phyloP scores from a whole-genome alignment of 768 basidiomycete genomes.

The Tylopilus subfusipes region DNA sequence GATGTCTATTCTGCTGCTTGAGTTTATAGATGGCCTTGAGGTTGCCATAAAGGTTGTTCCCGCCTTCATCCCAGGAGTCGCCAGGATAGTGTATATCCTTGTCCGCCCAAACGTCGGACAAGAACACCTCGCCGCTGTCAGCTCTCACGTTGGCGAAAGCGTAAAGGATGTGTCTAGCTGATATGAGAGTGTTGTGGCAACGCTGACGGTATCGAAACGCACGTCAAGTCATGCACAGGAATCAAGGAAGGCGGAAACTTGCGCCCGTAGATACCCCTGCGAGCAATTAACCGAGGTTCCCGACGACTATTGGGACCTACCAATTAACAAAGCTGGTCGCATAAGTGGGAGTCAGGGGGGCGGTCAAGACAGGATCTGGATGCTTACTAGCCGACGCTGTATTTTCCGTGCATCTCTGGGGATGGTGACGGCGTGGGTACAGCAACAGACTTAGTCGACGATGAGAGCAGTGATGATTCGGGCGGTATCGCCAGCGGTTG shows the following conservation, averaged over 20 bases:
- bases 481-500: constrained; percentile 12
- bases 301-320: constrained; percentile 34
- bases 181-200: constrained; percentile 6
- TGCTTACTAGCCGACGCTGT: constrained; percentile 79
- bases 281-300: constrained; percentile 6
- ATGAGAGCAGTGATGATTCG: constrained; percentile 2
- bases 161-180: constrained; percentile 76
- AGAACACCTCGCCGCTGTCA: constrained; percentile 79
- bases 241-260: constrained; percentile 87
- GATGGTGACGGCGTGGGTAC: constrained; percentile 16
- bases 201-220: constrained; percentile 26
- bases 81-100: constrained; percentile 95
- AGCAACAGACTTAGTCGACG: constrained; percentile 3
- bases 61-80: constrained; percentile 91
- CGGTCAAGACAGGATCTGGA: background rate
- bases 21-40: constrained; percentile 90
- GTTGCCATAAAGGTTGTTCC: constrained; percentile 92
- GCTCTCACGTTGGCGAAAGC: constrained; percentile 87
- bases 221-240: constrained; percentile 85
- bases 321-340: constrained; percentile 70
- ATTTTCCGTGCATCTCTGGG: constrained; percentile 53
- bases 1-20: constrained; percentile 80
- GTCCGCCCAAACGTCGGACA: constrained; percentile 94
- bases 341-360: constrained; percentile 9
- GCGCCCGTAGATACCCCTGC: constrained; percentile 91